Conservation (phyloP, 1,284 basidiomycete genomes). For the Vanrija sp. region DNA sequence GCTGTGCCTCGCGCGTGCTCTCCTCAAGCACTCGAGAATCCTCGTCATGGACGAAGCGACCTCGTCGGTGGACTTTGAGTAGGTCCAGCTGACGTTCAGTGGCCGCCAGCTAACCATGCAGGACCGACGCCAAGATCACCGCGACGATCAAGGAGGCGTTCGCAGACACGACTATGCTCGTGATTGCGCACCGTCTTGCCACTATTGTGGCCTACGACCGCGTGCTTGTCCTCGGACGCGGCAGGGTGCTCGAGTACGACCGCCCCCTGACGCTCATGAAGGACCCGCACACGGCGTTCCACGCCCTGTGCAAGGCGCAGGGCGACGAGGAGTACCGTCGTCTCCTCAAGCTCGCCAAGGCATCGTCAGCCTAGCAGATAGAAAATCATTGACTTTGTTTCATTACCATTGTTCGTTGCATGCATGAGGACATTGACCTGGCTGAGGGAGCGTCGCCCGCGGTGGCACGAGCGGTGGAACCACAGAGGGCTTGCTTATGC, state of each 20-base stretch:
- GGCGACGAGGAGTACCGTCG: constrained; percentile 41
- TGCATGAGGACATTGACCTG: too few species aligned
- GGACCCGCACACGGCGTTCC: constrained; percentile 28
- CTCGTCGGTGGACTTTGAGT: constrained; percentile 71
- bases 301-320: constrained; percentile 41
- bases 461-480: too few species aligned
- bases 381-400: neutral
- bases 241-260: constrained; percentile 51
- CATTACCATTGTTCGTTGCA: too few species aligned
- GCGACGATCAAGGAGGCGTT: constrained; percentile 70
- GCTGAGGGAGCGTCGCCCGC: too few species aligned
- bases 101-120: constrained; percentile 11
- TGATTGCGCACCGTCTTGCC: constrained; percentile 71
- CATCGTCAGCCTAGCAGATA: neutral
- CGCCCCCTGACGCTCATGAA: constrained; percentile 31
- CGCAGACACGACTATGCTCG: constrained; percentile 59
- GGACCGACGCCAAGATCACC: constrained; percentile 70
- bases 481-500: too few species aligned
- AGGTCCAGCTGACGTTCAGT: constrained; percentile 7
- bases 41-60: constrained; percentile 60
- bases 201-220: constrained; percentile 55
- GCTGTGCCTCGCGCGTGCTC: constrained; percentile 65
- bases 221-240: constrained; percentile 69
- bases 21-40: constrained; percentile 65
- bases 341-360: constrained; percentile 13